These are phyloP conservation scores for Yamadazyma triangularis DNA, from an alignment of 1,139 yeast genomes.

Conservation along the genomic window DNA sequence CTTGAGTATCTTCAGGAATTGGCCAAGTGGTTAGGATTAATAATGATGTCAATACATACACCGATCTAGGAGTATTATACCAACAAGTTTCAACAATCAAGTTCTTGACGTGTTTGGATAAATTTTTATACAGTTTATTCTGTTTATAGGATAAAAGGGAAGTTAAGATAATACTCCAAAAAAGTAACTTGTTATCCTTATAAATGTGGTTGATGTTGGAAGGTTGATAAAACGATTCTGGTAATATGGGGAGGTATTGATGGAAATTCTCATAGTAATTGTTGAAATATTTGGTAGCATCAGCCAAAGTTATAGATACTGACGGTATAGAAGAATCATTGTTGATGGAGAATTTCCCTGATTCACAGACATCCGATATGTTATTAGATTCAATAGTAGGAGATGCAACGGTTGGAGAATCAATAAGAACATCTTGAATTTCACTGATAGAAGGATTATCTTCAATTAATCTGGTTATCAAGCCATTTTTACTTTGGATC, in stretches of 20 bases:
- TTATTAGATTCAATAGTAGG: neutral
- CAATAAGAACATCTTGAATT: constrained; percentile 25
- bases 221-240: constrained; percentile 30
- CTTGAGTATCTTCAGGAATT: constrained; percentile 27
- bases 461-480: constrained; percentile 7
- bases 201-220: constrained; percentile 15
- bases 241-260: constrained; percentile 38
- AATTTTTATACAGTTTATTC: constrained; percentile 7
- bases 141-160: constrained; percentile 24
- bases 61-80: constrained; percentile 44
- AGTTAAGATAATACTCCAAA: constrained; percentile 40
- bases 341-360: constrained; percentile 6
- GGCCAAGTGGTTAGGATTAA: constrained; percentile 47
- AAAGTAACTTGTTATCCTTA: constrained; percentile 32
- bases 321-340: constrained; percentile 9
- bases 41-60: constrained; percentile 36
- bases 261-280: constrained; percentile 31
- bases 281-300: constrained; percentile 25
- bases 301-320: constrained; percentile 22
- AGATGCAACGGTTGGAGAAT: neutral
- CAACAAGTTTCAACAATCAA: constrained; percentile 43
- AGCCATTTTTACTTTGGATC: constrained; percentile 8
- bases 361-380: neutral
- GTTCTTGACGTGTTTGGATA: constrained; percentile 32
- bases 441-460: constrained; percentile 23